Percentiles rank a stretch among this genome's conserved stretches.
These are phyloP conservation scores for Xanthoconium stramineum DNA, from an alignment of 768 basidiomycete genomes.

Conservation along the genomic window DNA sequence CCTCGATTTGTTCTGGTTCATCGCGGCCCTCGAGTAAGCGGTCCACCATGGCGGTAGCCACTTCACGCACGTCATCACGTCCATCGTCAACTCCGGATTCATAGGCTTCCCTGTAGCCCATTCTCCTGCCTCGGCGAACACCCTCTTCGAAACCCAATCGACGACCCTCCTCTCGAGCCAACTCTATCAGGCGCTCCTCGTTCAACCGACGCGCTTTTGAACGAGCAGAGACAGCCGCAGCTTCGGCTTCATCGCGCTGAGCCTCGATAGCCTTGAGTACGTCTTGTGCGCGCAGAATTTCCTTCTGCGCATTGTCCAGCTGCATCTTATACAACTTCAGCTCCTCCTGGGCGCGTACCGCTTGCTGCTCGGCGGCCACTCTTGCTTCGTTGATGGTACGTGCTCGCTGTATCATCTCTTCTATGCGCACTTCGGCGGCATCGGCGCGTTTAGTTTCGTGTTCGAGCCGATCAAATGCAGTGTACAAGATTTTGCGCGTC, in stretches of 20 bases:
- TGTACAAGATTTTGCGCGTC: slow-evolving; percentile 36
- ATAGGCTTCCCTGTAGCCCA: slow-evolving; percentile 30
- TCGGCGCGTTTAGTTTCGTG: slow-evolving; percentile 36
- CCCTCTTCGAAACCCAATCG: slow-evolving; percentile 52
- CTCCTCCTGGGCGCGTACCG: slow-evolving; percentile 41
- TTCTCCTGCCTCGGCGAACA: slow-evolving; percentile 33
- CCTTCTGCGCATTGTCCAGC: slow-evolving; percentile 56
- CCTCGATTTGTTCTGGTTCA: slow-evolving; percentile 22
- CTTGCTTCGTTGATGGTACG: slow-evolving; percentile 33
- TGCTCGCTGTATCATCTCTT: slow-evolving; percentile 28
- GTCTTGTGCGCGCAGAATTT: slow-evolving; percentile 54
- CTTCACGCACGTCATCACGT: slow-evolving; percentile 16
- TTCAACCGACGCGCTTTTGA: slow-evolving; percentile 43
- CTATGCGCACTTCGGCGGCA: slow-evolving; percentile 32
- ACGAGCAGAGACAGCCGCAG: slow-evolving; percentile 43
- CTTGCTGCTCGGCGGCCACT: slow-evolving; percentile 28
- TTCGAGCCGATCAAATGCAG: slow-evolving; percentile 38
- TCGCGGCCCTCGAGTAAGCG: slow-evolving; percentile 25
- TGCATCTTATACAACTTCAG: slow-evolving; percentile 55
- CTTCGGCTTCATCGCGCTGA: slow-evolving; percentile 48
- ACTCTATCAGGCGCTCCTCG: slow-evolving; percentile 45
- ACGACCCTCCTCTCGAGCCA: slow-evolving; percentile 54
- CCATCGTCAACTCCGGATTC: slow-evolving; percentile 12
- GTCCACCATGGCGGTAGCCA: slow-evolving; percentile 18
- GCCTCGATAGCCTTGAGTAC: slow-evolving; percentile 47